Base-by-base conservation (phyloP, 164 flowering plant species). In the Vitis rupestris region DNA sequence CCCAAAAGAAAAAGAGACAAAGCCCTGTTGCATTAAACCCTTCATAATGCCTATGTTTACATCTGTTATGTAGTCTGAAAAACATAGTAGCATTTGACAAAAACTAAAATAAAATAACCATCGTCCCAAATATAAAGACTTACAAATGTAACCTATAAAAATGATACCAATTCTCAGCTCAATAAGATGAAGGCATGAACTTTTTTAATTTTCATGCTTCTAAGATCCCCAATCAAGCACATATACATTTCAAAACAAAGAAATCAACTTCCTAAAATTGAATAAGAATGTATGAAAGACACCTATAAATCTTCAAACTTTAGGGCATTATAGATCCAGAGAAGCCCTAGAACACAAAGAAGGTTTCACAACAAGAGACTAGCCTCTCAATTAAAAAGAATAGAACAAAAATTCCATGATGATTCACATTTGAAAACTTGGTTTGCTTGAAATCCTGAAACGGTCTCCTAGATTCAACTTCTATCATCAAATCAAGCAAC, bases 371-470 rank as follows among this genome's bases (percentile, higher is more conserved):
- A 0, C 37, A 44, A 67, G 13, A 50, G 48, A 30, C 56, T 72
- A 37, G 48, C 8, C 54, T 60, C 23, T 14, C 17, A 65, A 68
- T 27, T 4, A 37, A 57, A 37, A 9, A 63, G 50, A 66, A 63
- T 14, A 69, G 13, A 70, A 51, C 13, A 50, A 58, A 55, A 51
- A 17, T 58, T 14, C 13, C 23, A 65, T 59, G 29, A 10, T 1
- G 73, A 71, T 65, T 74, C 72, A 80, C 83, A 83, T 83, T 81
- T 79, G 74, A 64, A 64, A 62, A 63, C 83, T 76, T 59, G 81
- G 84, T 63, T 11, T 65, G 71, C 59, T 61, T 59, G 17, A 63
- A 78, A 60, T 51, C 80, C 58, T 44, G 13, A 60, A 51, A 44
- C 61, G 62, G 49, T 60, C 62, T 29, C 73, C 48, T 4, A 61